Base-by-base conservation (phyloP, 352 stramenopile genomes). In the Halophytophthora polymorphica region DNA sequence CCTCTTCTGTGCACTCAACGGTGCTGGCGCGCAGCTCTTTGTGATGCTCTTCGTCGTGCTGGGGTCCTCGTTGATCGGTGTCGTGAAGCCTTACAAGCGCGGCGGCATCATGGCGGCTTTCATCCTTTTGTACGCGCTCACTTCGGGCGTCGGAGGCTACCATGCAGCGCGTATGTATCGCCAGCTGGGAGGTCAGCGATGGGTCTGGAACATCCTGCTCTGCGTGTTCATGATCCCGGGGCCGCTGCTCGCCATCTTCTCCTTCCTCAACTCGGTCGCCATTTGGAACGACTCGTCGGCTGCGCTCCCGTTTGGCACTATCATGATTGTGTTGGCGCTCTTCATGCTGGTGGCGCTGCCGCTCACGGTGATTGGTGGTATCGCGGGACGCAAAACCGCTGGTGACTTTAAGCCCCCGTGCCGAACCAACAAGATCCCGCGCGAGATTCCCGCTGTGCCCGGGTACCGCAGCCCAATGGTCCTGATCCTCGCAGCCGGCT, bases 221-320 rank as follows among this genome's bases (percentile, higher is more conserved):
- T 93, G 81, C 12, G 89, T 96, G 45, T 67, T 88, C 22, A 66
- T 98, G 14, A 98, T 98, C 51, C 96, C 95, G 3, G 77, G 84
- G 0, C 94, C 95, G 14, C 68, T 98, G n/a, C 66, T 95, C 31
- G 48, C 72, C 21, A 85, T 98, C 14, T 98, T 99, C 45, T 86
- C 86, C 45, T 96, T 96, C 66, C 77, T 98, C 22, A 99, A 99
- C 70, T 93, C 92, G 36, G 73, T 98, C 18, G 96, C 95, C 7
- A 82, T 98, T 44, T 95, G 77, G 64, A 95, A 98, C 65, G 92
- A 96, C 41, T 98, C 95, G 34, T 98, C 93, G 2, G 96, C 92
- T 36, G 96, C 96, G 19, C 77, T 99, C 15, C 96, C 96, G 2
- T 97, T 98, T 48, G 94, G 88, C 22, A 97, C 96, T 2, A 98